Evolutionary conservation across 2,329 filamentous ascomycete genomes (phyloP).

Genomic region (Phialophora expanda): DNA sequence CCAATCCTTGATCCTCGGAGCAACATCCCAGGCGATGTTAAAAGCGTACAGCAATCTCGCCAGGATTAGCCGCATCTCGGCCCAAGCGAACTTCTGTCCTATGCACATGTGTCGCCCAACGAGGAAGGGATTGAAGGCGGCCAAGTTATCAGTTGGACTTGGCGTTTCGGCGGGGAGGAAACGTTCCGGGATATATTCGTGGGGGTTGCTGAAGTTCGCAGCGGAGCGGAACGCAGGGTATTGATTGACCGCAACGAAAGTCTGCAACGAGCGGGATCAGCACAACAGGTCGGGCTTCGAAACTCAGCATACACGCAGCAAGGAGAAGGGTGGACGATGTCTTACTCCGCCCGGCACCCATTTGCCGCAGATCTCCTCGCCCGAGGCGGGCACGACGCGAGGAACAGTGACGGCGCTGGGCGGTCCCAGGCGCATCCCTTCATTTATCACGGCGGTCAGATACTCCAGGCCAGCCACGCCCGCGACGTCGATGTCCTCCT

Average conservation of each 20-base stretch:
- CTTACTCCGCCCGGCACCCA: slow-evolving; percentile 37
- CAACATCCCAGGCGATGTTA: slow-evolving; percentile 45
- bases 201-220: slow-evolving; percentile 22
- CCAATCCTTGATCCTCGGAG: slow-evolving; percentile 14
- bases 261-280: slow-evolving; percentile 40
- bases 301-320: slow-evolving; percentile 36
- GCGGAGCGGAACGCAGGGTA: slow-evolving; percentile 21
- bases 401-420: slow-evolving; percentile 25
- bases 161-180: slow-evolving; percentile 19
- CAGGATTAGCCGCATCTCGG: slow-evolving; percentile 59
- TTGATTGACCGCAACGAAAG: slow-evolving; percentile 23
- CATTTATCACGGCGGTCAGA: slow-evolving; percentile 32
- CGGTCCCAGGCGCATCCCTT: slow-evolving; percentile 29
- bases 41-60: slow-evolving; percentile 57
- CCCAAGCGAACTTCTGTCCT: slow-evolving; percentile 52
- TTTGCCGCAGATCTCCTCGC: slow-evolving; percentile 35
- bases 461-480: slow-evolving; percentile 28
- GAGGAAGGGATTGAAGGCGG: slow-evolving; percentile 55
- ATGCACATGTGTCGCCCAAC: slow-evolving; percentile 47
- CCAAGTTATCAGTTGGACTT: slow-evolving; percentile 30
- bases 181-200: slow-evolving; percentile 23
- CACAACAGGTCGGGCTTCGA: slow-evolving; percentile 9
- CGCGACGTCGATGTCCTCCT: slow-evolving; percentile 46
- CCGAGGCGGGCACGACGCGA: slow-evolving; percentile 48
- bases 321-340: slow-evolving; percentile 8